These are phyloP conservation scores for Scorias spongiosa DNA, from an alignment of 2,329 filamentous ascomycete genomes.

Conservation along the genomic window DNA sequence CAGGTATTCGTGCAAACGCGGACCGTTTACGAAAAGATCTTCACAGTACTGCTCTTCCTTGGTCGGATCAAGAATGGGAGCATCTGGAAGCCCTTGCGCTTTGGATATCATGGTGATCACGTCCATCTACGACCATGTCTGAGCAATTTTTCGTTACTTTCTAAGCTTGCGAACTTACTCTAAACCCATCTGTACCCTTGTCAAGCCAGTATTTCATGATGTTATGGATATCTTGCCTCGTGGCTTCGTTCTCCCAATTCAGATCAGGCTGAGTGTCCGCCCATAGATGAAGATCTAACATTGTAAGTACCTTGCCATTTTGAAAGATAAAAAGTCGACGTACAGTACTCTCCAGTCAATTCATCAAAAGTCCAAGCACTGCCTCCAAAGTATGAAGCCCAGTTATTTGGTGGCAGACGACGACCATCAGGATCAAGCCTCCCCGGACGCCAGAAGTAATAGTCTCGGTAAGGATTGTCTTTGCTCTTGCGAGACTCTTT, in stretches of 20 bases:
- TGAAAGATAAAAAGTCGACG: conserved; percentile 53
- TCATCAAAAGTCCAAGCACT: conserved; percentile 58
- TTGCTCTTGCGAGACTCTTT: conserved; percentile 46
- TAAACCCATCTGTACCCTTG: conserved; percentile 42
- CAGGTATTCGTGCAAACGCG: neutral
- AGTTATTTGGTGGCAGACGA: conserved; percentile 60
- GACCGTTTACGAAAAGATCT: neutral
- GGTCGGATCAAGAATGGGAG: conserved; percentile 53
- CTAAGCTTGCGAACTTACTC: conserved; percentile 3
- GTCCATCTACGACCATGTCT: conserved; percentile 6
- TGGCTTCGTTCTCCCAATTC: conserved; percentile 65
- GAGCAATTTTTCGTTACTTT: too few species aligned
- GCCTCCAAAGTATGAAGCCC: conserved; percentile 44
- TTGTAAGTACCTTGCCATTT: conserved; percentile 39
- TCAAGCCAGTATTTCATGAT: conserved; percentile 57
- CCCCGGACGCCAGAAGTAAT: conserved; percentile 50
- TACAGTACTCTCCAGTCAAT: conserved; percentile 56
- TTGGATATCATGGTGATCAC: conserved; percentile 11
- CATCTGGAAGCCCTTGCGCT: conserved; percentile 9
- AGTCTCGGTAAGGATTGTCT: conserved; percentile 49
- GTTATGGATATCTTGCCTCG: conserved; percentile 54
- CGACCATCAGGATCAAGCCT: conserved; percentile 33
- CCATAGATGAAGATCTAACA: conserved; percentile 50
- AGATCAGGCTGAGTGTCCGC: conserved; percentile 55
- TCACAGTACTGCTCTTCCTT: neutral